Base-by-base conservation (phyloP, 768 basidiomycete genomes). In the Infundibulicybe gibba region DNA sequence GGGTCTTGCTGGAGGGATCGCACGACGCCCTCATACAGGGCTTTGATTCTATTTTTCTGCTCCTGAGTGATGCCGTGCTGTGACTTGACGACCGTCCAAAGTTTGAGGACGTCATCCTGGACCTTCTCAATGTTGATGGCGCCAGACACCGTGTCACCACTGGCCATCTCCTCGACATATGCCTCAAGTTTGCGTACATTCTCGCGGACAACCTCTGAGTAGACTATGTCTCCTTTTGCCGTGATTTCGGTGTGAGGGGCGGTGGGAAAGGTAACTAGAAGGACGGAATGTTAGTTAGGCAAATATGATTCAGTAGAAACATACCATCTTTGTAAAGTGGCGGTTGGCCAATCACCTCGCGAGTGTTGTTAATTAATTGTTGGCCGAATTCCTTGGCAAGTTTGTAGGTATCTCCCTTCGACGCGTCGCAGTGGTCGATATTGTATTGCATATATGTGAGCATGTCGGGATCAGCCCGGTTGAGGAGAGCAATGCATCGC, bases 91-190 rank as follows among this genome's bases (percentile, higher is more conserved):
- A 98, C 85, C 44, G 87, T 93, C 94, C 95, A 99, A 4, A 99
- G 80, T 61, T 94, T 97, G 46, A 94, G 75, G 41, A 99, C 92
- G 55, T 98, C 94, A 34, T 94, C 90, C 61, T 98, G 94, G 39
- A 98, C 93, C 69, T 98, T 98, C 71, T 97, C 90, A 50, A 97
- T 89, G 68, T 98, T 97, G 61, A 94, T 81, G 31, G 81, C 73
- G 15, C 79, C 79, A 2, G 89, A 80, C 43, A 91, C 87, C 5
- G 88, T 83, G 60, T 94, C 92, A 2, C 93, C 91, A 49, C 89
- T 91, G 1, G 97, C 94, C 97, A 99, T 99, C 69, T 99, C 94
- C 59, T 94, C 85, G 45, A 92, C 97, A 58, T 99, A 99, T 1
- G 93, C 91, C 67, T 99, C 97, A 38, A 99, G 77, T 70, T 98